These are phyloP conservation scores for Cucurbita ficifolia DNA, from an alignment of 306 rosid genomes.

Conservation along the genomic window DNA sequence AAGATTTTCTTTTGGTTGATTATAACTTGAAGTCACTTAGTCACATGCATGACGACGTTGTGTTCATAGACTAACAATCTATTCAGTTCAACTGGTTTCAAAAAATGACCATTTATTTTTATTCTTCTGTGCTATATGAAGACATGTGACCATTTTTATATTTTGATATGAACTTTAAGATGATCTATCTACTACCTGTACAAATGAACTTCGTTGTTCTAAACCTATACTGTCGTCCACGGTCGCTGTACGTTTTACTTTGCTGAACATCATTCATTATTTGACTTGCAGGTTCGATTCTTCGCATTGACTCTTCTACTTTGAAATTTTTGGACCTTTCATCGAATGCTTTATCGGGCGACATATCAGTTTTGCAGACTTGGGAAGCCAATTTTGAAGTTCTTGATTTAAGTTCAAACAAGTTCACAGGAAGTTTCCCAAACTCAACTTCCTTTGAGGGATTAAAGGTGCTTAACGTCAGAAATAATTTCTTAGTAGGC, in stretches of 20 bases:
- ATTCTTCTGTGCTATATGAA: background rate
- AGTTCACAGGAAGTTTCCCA: slow-evolving; percentile 52
- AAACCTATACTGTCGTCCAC: background rate
- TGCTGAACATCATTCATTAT: background rate
- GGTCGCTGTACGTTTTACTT: background rate
- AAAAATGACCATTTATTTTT: background rate
- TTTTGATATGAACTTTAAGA: background rate
- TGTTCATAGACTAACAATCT: background rate
- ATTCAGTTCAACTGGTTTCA: background rate
- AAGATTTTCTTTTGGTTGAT: background rate
- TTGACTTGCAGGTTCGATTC: slow-evolving; percentile 50
- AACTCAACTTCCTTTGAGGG: slow-evolving; percentile 26
- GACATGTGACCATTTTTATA: background rate
- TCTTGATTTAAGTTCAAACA: slow-evolving; percentile 74
- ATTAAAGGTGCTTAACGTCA: slow-evolving; percentile 26
- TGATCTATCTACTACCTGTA: background rate
- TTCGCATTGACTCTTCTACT: slow-evolving; percentile 53
- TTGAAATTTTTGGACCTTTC: slow-evolving; percentile 61
- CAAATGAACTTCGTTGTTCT: background rate
- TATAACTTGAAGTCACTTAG: background rate
- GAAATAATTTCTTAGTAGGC: slow-evolving; percentile 40
- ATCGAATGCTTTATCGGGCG: slow-evolving; percentile 64
- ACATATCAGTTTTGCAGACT: slow-evolving; percentile 41
- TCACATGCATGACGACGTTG: background rate
- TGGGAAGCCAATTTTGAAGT: slow-evolving; percentile 62